Evolutionary conservation across 2,329 filamentous ascomycete genomes (phyloP).

Genomic region (Emericellopsis cladophorae): DNA sequence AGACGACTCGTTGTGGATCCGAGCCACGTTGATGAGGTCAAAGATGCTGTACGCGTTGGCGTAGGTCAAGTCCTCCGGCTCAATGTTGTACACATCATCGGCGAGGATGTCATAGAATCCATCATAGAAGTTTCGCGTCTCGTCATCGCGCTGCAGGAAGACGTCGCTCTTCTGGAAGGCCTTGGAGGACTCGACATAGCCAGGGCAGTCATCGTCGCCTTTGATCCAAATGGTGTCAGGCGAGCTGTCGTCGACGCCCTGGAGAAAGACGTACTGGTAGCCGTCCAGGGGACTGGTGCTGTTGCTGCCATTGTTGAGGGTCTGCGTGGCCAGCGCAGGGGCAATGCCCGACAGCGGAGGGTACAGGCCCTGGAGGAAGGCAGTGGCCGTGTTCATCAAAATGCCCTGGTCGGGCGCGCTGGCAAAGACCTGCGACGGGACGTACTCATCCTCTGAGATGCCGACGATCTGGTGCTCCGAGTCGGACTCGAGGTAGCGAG

Average conservation of each 20-base stretch:
- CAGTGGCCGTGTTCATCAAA: constrained; percentile 19
- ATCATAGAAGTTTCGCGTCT: constrained; percentile 16
- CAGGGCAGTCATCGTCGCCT: constrained; percentile 19
- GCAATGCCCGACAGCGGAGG: constrained; percentile 15
- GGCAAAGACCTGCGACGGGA: constrained; percentile 17
- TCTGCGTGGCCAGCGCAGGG: constrained; percentile 12
- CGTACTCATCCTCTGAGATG: constrained; percentile 18
- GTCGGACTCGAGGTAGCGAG: constrained; percentile 10
- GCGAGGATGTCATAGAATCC: constrained; percentile 14
- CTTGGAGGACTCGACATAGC: constrained; percentile 11
- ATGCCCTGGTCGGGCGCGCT: constrained; percentile 18
- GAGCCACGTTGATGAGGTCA: constrained; percentile 21
- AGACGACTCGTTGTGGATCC: constrained; percentile 17
- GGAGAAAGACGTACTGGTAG: constrained; percentile 20
- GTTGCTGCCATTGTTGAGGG: constrained; percentile 17
- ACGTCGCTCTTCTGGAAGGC: constrained; percentile 14
- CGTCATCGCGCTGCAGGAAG: constrained; percentile 11
- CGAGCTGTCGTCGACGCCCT: constrained; percentile 15
- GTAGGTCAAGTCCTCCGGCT: constrained; percentile 17
- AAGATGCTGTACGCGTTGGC: constrained; percentile 21
- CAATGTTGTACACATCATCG: constrained; percentile 16
- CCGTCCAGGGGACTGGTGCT: constrained; percentile 15
- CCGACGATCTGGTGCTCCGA: constrained; percentile 15
- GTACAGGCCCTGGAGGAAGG: constrained; percentile 21
- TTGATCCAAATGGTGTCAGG: constrained; percentile 23